Percentiles rank a stretch among this genome's conserved stretches.
Conservation (phyloP, 495 filamentous ascomycete genomes). For the Durotheca rogersii region DNA sequence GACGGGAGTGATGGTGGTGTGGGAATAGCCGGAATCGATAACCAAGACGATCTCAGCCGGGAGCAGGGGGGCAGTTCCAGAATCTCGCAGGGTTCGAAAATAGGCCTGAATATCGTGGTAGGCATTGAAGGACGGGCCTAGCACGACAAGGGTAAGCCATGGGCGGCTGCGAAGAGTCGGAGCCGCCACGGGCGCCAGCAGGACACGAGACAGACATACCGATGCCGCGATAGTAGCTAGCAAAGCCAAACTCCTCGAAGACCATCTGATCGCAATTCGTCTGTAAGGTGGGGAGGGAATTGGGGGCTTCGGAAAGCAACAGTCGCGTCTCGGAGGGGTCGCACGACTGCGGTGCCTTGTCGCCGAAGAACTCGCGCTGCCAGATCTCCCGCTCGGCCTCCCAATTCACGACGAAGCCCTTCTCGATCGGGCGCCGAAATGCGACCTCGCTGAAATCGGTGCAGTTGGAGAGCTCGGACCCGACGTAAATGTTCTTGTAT, state of each 20-base stretch:
- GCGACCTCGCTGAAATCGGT: constrained; percentile 85
- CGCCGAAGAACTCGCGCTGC: constrained; percentile 85
- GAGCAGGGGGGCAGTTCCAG: constrained; percentile 43
- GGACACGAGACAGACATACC: constrained; percentile 47
- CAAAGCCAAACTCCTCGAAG: constrained; percentile 97
- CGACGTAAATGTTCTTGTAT: constrained; percentile 74
- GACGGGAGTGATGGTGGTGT: constrained; percentile 88
- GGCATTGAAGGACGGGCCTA: constrained; percentile 68
- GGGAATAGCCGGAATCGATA: constrained; percentile 89
- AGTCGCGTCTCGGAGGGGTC: constrained; percentile 80
- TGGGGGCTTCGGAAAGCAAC: constrained; percentile 88
- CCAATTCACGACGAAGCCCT: constrained; percentile 95
- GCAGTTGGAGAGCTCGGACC: constrained; percentile 75
- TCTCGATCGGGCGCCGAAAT: constrained; percentile 90
- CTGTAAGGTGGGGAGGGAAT: constrained; percentile 76
- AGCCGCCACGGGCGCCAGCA: not conserved
- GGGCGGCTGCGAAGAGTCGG: not conserved
- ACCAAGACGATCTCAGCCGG: constrained; percentile 83
- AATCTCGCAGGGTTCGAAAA: constrained; percentile 50
- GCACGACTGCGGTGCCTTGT: constrained; percentile 64
- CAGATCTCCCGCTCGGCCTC: constrained; percentile 94
- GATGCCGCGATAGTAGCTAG: constrained; percentile 73
- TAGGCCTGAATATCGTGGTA: constrained; percentile 76
- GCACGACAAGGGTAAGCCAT: not conserved
- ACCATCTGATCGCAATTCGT: constrained; percentile 92